These are phyloP conservation scores for Dactylellina drechsleri DNA, from an alignment of 2,329 filamentous ascomycete species.

Conservation along the genomic window DNA sequence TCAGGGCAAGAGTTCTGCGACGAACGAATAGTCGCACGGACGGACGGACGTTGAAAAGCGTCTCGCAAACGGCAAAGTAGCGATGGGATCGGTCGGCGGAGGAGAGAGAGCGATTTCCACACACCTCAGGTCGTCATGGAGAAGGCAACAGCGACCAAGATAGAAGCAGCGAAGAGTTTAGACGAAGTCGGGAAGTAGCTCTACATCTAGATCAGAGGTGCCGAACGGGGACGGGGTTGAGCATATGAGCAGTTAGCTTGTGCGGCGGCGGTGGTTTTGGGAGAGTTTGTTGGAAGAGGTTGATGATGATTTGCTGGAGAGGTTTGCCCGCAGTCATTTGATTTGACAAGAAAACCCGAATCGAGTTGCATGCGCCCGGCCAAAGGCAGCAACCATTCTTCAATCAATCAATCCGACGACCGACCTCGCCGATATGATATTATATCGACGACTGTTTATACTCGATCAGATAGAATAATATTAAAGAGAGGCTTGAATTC, in stretches of 20 bases:
- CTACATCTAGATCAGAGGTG: constrained; percentile 19
- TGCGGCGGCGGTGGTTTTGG: constrained; percentile 30
- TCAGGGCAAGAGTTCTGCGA: too few species aligned
- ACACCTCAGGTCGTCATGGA: constrained; percentile 32
- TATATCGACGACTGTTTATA: too few species aligned
- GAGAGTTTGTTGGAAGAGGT: constrained; percentile 35
- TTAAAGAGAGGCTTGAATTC: too few species aligned
- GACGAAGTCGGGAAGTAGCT: constrained; percentile 3
- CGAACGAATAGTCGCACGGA: constrained; percentile 11
- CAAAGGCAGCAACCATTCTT: too few species aligned
- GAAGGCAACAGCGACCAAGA: constrained; percentile 24
- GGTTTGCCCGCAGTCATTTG: constrained; percentile 49
- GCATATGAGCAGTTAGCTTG: neutral
- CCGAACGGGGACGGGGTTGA: constrained; percentile 15
- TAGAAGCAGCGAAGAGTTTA: constrained; percentile 4
- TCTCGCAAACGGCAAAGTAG: neutral
- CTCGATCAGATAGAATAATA: too few species aligned
- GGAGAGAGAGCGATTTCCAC: constrained; percentile 29
- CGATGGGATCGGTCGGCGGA: constrained; percentile 17
- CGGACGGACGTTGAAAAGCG: constrained; percentile 11
- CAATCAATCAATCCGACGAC: too few species aligned
- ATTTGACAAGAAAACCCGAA: constrained; percentile 35
- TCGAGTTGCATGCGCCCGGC: neutral
- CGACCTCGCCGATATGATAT: too few species aligned
- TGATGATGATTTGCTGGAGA: constrained; percentile 54